Conservation (phyloP, 371 early-diverging fungal species). For the Phascolomyces articulosus region DNA sequence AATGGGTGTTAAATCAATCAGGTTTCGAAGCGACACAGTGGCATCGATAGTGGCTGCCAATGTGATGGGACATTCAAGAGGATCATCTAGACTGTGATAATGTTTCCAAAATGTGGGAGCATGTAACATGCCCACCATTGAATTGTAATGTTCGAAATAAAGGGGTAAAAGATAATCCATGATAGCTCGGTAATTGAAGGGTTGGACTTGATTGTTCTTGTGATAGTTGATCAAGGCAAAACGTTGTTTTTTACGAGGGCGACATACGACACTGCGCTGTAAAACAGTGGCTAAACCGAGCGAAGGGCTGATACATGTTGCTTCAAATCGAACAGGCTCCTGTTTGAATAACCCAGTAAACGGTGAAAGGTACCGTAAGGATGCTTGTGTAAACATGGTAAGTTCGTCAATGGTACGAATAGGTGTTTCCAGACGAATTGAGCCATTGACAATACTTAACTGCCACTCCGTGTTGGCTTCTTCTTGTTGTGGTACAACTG, state of each 20-base stretch:
- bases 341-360: neutral
- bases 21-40: neutral
- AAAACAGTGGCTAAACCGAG: neutral
- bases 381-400: neutral
- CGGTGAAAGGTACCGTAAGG: neutral
- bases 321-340: neutral
- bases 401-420: constrained; percentile 1
- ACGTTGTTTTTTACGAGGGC: neutral
- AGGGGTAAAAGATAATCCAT: neutral
- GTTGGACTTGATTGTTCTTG: neutral
- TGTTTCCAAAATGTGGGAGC: neutral
- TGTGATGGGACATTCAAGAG: neutral
- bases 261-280: neutral
- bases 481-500: too few species aligned
- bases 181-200: neutral
- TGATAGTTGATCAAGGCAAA: neutral
- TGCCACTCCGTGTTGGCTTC: neutral
- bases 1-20: neutral
- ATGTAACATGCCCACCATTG: neutral
- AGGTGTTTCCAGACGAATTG: neutral
- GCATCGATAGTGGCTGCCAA: neutral
- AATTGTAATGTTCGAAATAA: neutral
- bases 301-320: neutral
- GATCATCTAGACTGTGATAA: neutral
- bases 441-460: neutral